phyloP scores from a whole-genome alignment of 768 basidiomycete genomes.

The Dentipellis sp. region DNA sequence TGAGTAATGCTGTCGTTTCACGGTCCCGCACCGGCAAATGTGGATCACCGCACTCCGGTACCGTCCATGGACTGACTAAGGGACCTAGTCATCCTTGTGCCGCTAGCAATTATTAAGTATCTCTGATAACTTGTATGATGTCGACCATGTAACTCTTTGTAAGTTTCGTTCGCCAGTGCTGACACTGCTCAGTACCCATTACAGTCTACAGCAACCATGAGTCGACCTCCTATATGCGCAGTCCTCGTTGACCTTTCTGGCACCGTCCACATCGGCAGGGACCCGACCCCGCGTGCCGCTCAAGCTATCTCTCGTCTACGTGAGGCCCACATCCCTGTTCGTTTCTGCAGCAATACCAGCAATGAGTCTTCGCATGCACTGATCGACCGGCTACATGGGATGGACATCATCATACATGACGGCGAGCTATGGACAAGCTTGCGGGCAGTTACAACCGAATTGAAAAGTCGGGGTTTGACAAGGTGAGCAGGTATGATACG shows the following conservation, averaged over 20 bases:
- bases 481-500: not conserved
- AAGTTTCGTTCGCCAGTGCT: too few relatives aligned
- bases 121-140: too few relatives aligned
- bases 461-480: too few relatives aligned
- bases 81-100: too few relatives aligned
- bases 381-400: constrained; percentile 29
- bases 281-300: constrained; percentile 39
- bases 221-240: constrained; percentile 34
- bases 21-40: too few relatives aligned
- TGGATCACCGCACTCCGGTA: too few relatives aligned
- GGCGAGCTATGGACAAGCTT: constrained; percentile 56
- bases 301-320: constrained; percentile 30
- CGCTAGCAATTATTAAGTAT: too few relatives aligned
- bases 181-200: not conserved
- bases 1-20: not conserved
- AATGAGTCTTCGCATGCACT: constrained; percentile 31
- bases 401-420: constrained; percentile 39
- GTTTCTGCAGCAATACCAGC: constrained; percentile 62
- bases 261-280: constrained; percentile 47
- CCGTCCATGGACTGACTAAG: too few relatives aligned
- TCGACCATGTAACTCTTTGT: too few relatives aligned
- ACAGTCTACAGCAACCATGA: constrained; percentile 8
- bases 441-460: constrained; percentile 31
- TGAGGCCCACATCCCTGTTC: constrained; percentile 28
- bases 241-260: constrained; percentile 63